A percentile compares a stretch with the other conserved stretches of the same genome.
Conservation (phyloP, 371 early-diverging fungal species). For the Smittium mucronatum region DNA sequence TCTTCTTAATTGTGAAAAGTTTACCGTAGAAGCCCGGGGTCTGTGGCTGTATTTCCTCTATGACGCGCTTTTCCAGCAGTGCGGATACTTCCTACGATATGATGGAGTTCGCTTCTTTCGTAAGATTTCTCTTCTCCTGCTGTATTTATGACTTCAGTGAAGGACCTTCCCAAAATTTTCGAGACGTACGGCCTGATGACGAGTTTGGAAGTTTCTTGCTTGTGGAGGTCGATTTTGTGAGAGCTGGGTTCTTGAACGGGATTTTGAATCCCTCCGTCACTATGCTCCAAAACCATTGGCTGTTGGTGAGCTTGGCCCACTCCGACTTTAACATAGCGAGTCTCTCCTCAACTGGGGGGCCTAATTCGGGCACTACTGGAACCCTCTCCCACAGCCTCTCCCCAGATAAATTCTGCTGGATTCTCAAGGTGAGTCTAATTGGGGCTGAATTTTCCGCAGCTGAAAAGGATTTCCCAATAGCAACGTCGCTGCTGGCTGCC, state of each 20-base stretch:
- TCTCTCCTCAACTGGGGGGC: neutral
- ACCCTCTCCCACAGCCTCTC: neutral
- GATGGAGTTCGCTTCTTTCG: neutral
- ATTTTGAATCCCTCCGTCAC: neutral
- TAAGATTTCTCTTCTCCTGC: neutral
- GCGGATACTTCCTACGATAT: neutral
- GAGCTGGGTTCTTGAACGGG: neutral
- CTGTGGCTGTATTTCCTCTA: neutral
- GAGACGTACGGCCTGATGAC: too few relatives aligned
- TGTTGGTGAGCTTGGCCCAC: neutral
- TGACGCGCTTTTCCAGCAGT: neutral
- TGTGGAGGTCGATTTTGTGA: too few relatives aligned
- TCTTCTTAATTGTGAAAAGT: conserved; percentile 1
- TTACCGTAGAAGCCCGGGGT: neutral
- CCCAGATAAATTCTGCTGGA: neutral
- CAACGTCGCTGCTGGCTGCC: neutral
- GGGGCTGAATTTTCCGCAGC: neutral
- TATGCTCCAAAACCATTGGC: neutral
- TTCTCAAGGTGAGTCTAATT: neutral
- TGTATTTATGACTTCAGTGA: neutral
- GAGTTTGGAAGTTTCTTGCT: too few relatives aligned
- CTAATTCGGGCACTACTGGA: neutral
- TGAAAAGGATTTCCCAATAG: neutral
- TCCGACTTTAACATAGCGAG: neutral
- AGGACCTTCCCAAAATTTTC: too few relatives aligned